Evolutionary conservation across 2,329 filamentous ascomycete species (phyloP).

Genomic region (Nothopassalora personata): DNA sequence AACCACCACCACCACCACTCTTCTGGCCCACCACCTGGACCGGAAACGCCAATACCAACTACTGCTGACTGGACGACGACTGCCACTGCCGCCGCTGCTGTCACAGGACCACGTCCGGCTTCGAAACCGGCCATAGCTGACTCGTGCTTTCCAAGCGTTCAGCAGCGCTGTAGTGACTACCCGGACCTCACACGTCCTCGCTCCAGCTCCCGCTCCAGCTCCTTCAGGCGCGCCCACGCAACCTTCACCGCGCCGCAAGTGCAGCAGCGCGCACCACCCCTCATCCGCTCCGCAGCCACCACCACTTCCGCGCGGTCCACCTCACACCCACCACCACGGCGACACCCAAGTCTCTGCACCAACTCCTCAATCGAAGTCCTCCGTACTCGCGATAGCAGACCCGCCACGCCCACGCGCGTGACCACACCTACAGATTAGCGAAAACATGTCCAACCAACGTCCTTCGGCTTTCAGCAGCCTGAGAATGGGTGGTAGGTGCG

Average conservation of each 20-base stretch:
- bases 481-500: conserved; percentile 82
- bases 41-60: neutral
- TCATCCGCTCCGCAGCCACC: conserved; percentile 46
- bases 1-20: neutral
- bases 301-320: conserved; percentile 50
- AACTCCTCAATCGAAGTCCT: conserved; percentile 42
- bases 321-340: conserved; percentile 42
- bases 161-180: neutral
- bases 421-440: conserved; percentile 6
- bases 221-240: neutral
- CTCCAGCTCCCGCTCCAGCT: neutral
- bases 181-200: neutral
- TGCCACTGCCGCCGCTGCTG: neutral
- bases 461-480: conserved; percentile 81
- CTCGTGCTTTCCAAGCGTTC: neutral
- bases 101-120: neutral
- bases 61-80: neutral
- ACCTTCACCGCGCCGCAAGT: neutral
- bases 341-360: conserved; percentile 38
- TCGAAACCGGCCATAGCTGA: neutral
- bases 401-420: conserved; percentile 18
- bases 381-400: conserved; percentile 39
- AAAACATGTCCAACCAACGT: conserved; percentile 80
- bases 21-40: neutral
- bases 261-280: conserved; percentile 1